Conservation (phyloP, 208 protist genomes). For the Phytomonas sp. region DNA sequence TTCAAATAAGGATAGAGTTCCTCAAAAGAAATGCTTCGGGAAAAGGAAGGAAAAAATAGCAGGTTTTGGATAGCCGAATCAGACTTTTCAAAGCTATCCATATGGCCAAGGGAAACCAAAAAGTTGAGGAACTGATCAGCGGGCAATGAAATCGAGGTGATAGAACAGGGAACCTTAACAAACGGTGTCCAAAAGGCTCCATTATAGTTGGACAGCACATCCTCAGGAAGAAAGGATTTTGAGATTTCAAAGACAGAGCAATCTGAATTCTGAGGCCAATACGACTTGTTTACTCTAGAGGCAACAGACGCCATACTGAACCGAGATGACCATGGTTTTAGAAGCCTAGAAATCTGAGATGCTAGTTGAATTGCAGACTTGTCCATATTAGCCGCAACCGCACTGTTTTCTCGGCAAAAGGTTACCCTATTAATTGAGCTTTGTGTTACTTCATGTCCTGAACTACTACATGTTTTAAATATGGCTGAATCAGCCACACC, state of each 20-base stretch:
- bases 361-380: slow-evolving; percentile 26
- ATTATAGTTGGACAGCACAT: not conserved
- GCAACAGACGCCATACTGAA: slow-evolving; percentile 50
- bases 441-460: not conserved
- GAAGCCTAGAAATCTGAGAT: slow-evolving; percentile 8
- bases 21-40: slow-evolving; percentile 9
- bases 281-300: slow-evolving; percentile 36
- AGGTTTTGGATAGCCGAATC: not conserved
- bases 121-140: slow-evolving; percentile 17
- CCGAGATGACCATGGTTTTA: slow-evolving; percentile 16
- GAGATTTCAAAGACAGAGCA: slow-evolving; percentile 6
- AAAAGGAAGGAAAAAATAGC: slow-evolving; percentile 12
- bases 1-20: slow-evolving; percentile 6
- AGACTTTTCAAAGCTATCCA: slow-evolving; percentile 8
- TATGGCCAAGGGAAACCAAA: slow-evolving; percentile 6
- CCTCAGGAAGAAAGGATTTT: not conserved
- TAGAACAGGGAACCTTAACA: not conserved
- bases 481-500: not conserved
- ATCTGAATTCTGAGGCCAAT: slow-evolving; percentile 23
- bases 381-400: slow-evolving; percentile 40
- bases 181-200: not conserved
- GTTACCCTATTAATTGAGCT: not conserved
- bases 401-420: slow-evolving; percentile 14
- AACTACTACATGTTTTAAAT: not conserved
- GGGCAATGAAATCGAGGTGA: slow-evolving; percentile 1